Conservation (phyloP, 163 green algal genomes). For the Scenedesmus sp. region DNA sequence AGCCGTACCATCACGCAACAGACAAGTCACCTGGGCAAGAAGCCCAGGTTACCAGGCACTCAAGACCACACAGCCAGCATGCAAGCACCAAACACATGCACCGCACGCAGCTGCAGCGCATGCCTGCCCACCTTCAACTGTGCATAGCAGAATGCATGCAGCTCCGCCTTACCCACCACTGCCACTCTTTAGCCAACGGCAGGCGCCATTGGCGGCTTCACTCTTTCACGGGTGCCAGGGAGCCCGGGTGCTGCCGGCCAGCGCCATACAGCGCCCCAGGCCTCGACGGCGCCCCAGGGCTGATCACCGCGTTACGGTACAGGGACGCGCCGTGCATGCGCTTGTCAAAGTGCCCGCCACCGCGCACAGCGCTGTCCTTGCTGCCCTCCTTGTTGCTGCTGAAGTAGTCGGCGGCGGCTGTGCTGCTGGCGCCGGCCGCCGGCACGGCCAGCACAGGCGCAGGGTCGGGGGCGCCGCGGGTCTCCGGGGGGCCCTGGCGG, state of each 20-base stretch:
- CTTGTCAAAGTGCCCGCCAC: conserved; percentile 60
- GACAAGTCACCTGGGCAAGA: not conserved
- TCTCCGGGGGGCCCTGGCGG: conserved; percentile 30
- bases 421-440: not conserved
- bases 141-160: not conserved
- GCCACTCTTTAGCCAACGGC: not conserved
- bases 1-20: not conserved
- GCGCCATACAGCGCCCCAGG: not conserved
- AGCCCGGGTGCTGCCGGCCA: not conserved
- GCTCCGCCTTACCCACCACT: not conserved
- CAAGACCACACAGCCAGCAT: not conserved
- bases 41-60: not conserved
- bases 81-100: not conserved
- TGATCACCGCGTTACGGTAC: conserved; percentile 59
- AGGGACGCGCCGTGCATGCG: conserved; percentile 63
- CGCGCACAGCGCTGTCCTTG: conserved; percentile 30
- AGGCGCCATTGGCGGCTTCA: not conserved
- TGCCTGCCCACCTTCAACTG: not conserved
- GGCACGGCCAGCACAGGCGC: not conserved
- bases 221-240: conserved; percentile 41
- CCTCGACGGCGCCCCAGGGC: not conserved
- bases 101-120: not conserved
- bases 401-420: conserved; percentile 10
- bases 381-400: conserved; percentile 16
- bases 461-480: conserved; percentile 26